These are phyloP conservation scores for Solanum gracilifrons DNA, from an alignment of 257 asterid genomes.

Conservation along the genomic window DNA sequence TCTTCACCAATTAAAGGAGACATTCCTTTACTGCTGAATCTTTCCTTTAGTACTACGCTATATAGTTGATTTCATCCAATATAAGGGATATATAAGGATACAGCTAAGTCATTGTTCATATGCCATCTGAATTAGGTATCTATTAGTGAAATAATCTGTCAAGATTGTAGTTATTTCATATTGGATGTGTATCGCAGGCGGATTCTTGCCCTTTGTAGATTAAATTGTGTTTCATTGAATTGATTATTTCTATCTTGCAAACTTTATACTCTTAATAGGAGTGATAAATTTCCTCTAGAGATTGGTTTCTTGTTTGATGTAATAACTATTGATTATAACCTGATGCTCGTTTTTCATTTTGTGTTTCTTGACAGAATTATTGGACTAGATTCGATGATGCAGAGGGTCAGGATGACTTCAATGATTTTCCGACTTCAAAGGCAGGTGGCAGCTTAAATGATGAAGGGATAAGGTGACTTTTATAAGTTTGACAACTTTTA, in stretches of 20 bases:
- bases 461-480: conserved; percentile 37
- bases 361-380: conserved; percentile 31
- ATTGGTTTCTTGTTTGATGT: conserved; percentile 4
- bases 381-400: conserved; percentile 44
- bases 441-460: conserved; percentile 16
- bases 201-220: not conserved
- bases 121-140: not conserved
- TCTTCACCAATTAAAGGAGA: not conserved
- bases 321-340: not conserved
- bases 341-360: not conserved
- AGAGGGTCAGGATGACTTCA: conserved; percentile 39
- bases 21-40: not conserved
- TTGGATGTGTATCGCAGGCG: not conserved
- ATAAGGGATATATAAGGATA: not conserved
- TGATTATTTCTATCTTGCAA: not conserved
- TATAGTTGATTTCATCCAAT: not conserved
- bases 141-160: not conserved
- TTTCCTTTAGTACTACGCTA: not conserved
- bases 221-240: not conserved
- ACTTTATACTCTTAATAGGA: not conserved
- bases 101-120: not conserved
- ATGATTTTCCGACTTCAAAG: conserved; percentile 17
- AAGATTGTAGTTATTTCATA: not conserved
- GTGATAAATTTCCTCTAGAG: not conserved
- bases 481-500: not conserved